Evolutionary conservation across 331 rosid species (phyloP).

Genomic region (Stylosanthes scabra): DNA sequence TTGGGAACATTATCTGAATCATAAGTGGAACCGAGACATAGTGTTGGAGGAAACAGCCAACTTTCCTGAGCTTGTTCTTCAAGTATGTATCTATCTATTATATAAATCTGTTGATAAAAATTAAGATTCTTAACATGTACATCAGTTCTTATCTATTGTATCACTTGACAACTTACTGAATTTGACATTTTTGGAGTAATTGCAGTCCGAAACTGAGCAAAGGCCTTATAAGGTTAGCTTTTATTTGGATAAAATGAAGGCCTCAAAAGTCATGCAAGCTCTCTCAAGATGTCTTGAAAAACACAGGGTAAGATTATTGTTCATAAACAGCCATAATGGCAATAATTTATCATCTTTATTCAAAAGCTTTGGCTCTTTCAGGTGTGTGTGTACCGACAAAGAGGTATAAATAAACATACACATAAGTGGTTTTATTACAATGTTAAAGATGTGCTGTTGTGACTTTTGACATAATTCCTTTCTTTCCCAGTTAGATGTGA

Average conservation of each 20-base stretch:
- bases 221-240: conserved; percentile 92
- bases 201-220: conserved; percentile 78
- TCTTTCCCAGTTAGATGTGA: conserved; percentile 75
- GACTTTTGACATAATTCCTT: conserved; percentile 27
- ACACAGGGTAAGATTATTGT: conserved; percentile 61
- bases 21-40: conserved; percentile 68
- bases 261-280: conserved; percentile 49
- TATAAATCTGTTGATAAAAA: conserved; percentile 5
- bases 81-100: conserved; percentile 52
- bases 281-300: conserved; percentile 59
- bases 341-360: conserved; percentile 3
- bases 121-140: not conserved
- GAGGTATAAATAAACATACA: not conserved
- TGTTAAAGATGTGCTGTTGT: conserved; percentile 11
- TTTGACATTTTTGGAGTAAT: conserved; percentile 42
- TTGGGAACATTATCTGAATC: conserved; percentile 64
- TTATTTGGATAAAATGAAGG: conserved; percentile 68
- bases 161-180: conserved; percentile 28
- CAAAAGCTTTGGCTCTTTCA: conserved; percentile 1
- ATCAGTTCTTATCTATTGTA: not conserved
- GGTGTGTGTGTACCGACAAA: not conserved
- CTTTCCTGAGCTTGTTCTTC: conserved; percentile 71
- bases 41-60: conserved; percentile 71
- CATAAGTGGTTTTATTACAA: conserved; percentile 16
- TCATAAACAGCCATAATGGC: conserved; percentile 13